Evolutionary conservation across 148 eudicot species (phyloP), one percentile per base, ranked within the genome.

Genomic region (Dianthus caryophyllus): DNA sequence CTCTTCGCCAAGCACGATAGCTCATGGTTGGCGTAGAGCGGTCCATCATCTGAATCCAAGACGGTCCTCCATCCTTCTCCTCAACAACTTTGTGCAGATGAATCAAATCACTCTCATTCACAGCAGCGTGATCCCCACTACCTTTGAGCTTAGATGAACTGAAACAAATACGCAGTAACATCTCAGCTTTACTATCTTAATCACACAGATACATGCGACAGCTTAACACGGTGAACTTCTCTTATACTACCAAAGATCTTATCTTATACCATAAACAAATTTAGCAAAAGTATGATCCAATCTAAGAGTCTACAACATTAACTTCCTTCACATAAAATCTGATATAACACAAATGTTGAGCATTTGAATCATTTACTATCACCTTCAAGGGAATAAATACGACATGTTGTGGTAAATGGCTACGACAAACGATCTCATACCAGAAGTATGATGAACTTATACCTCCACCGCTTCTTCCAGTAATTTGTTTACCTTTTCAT

Each of bases 1-100:
- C 97, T 76, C 99, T 88, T 47, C 87, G 88, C 97, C 99, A 95
- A 62, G 97, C 99, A 75, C 82, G 87, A 78, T 88, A 90, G 72
- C 75, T 83, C 96, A 95, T 88, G 53, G 76, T 77, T 2, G 81
- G 82, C 52, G 85, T 75, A 25, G 93, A 86, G 63, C 85, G 83
- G 56, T 95, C 96, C 97, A 90, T 95, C 85, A 90, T 71, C 65
- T 79, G 93, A 22, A 84, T 90, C 99, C 99, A 95, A 75, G 91
- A 76, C 14, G 88, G 85, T 30, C 99, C 99, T 36, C 91, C 99
- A 80, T 95, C 97, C 75, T 71, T 88, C 73, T 78, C 91, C 75
- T 88, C 96, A 16, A 87, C 93, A 64, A 90, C 83, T 72, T 81
- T 82, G 64, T 77, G 73, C 20, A 95, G 68, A 76, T 90, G 82